A percentile compares a stretch with the other conserved stretches of the same genome.
Evolutionary conservation across 2,329 filamentous ascomycete genomes (phyloP).

Genomic region (Herpomyces periplanetae): DNA sequence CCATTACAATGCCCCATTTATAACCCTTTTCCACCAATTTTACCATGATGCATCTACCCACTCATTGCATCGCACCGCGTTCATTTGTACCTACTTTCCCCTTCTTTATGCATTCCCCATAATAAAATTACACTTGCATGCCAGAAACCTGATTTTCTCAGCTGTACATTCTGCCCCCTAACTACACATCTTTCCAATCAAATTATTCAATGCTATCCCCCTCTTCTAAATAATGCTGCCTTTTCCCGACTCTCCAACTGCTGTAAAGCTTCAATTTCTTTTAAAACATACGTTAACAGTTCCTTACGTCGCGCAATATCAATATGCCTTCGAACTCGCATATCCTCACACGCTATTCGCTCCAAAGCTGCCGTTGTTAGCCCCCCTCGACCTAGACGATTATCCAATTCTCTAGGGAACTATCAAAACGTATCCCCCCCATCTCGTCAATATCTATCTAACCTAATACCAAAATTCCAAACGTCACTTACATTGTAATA

Average conservation of each 20-base stretch:
- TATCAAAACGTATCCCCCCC: slow-evolving; percentile 4
- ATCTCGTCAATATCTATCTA: not conserved
- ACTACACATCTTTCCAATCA: no score
- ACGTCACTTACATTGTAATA: slow-evolving; percentile 28
- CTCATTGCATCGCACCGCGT: no score
- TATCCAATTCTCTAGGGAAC: slow-evolving; percentile 67
- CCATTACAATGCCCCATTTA: no score
- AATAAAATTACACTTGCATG: no score
- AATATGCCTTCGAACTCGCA: slow-evolving; percentile 49
- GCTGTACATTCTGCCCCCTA: no score
- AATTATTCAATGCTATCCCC: no score
- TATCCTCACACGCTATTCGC: slow-evolving; percentile 63
- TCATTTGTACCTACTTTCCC: no score
- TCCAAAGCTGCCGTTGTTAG: slow-evolving; percentile 45
- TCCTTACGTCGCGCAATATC: slow-evolving; percentile 79
- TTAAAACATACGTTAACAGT: slow-evolving; percentile 54
- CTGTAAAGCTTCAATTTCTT: slow-evolving; percentile 72
- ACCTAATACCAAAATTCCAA: not conserved
- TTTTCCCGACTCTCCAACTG: slow-evolving; percentile 40
- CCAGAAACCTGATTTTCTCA: no score
- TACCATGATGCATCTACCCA: no score
- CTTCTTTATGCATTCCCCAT: no score
- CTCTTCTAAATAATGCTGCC: no score
- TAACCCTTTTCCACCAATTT: no score
- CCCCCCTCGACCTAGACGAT: slow-evolving; percentile 42